Base-by-base conservation (phyloP, 441 rosid species). In the Erodium texanum region DNA sequence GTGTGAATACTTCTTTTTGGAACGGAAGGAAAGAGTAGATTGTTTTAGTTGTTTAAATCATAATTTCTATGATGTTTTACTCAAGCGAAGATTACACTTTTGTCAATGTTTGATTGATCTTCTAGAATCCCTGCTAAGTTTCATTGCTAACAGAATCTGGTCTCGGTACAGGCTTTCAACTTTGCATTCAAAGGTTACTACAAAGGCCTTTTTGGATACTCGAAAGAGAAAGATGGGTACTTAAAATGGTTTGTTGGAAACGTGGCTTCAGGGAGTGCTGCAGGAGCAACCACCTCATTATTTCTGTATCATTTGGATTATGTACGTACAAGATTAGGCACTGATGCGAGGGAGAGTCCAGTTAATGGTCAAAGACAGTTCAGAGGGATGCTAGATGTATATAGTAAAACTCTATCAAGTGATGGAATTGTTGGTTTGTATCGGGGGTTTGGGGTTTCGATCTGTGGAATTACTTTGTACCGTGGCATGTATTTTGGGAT, bases 101-200 rank as follows among this genome's bases (percentile, higher is more conserved):
- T 27, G 4, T 27, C 29, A 27, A 4, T 27, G 29, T 27, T 27
- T 27, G 29, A 27, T 27, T 27, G 29, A 27, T 27, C 29, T 27
- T 27, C 29, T 27, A 27, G 29, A 27, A 27, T 27, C 29, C 29
- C 29, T 27, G 29, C 29, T 27, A 27, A 27, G 4, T 27, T 27
- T 38, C 11, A 48, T 15, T n/a, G 56, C 6, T 48, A 85, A 82
- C 86, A 78, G 86, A 83, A 73, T 74, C 79, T 82, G 72, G 70
- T 74, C 84, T 93, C 78, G 84, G 80, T 80, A 24, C 85, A 89
- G 98, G 98, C 96, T 74, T 93, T 88, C 87, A 91, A 91, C 85
- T 89, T 93, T 76, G 98, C 98, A 68, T 89, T 88, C 74, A 93
- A 89, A 80, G 96, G 92, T 80, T 91, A 91, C 85, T 91, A 82